Base-by-base conservation (phyloP, 2,329 filamentous ascomycete genomes). In the Arthrinium puccinioides region DNA sequence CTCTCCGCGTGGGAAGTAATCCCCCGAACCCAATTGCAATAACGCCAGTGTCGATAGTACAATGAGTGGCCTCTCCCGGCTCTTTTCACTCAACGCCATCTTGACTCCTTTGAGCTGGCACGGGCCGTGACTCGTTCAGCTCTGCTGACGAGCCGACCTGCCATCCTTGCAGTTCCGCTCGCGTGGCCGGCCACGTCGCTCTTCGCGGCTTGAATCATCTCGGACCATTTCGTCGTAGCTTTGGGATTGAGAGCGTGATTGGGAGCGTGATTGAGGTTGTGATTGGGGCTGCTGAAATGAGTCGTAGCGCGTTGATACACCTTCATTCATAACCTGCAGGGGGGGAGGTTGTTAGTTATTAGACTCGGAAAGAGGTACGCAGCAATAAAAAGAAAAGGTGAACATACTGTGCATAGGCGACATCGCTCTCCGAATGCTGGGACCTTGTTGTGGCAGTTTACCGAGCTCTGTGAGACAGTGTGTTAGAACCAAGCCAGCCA, bases 361-460 rank as follows among this genome's bases (percentile, higher is more conserved):
- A n/a, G n/a, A n/a, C n/a, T n/a, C n/a, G n/a, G n/a, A n/a, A n/a
- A n/a, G n/a, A n/a, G n/a, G n/a, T n/a, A n/a, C n/a, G n/a, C n/a
- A n/a, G n/a, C n/a, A n/a, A n/a, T n/a, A n/a, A n/a, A n/a, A n/a
- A 3, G 14, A 34, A 15, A 15, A 29, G 28, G 24, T 24, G 20
- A 13, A 43, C 50, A 10, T 50, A 54, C 53, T 32, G 42, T 46
- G 38, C 53, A 56, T 7, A 49, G 38, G 21, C 45, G 41, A 32
- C 52, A 56, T 14, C 51, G 44, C 25, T 54, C 46, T n/a, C 53
- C 53, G 32, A 56, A 56, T 15, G 45, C 35, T 10, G 42, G 15
- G 30, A 56, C 53, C 42, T 46, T 52, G 37, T 55, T 56, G 29
- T 49, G 47, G 47, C 53, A 56, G 43, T 55, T 48, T 27, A 45